Percentiles rank a stretch among this genome's conserved stretches.
These are phyloP conservation scores for Warburgia ugandensis DNA, from an alignment of 164 flowering plant genomes.

Conservation along the genomic window DNA sequence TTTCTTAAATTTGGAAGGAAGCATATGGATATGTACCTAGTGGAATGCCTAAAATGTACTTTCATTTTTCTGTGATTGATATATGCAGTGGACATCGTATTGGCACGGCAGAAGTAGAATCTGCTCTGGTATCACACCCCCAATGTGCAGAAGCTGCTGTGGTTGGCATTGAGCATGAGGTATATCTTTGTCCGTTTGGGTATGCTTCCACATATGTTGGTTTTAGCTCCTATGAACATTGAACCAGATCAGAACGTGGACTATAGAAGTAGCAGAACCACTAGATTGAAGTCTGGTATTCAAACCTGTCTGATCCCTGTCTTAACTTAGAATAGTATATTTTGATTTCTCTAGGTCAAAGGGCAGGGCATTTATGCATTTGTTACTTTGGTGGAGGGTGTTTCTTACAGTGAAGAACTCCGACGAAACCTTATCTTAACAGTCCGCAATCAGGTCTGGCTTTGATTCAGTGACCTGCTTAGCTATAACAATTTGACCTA, in stretches of 20 bases:
- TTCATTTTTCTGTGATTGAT: neutral
- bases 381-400: slow-evolving; percentile 88
- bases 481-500: neutral
- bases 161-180: slow-evolving; percentile 99
- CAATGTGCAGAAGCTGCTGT: slow-evolving; percentile 99
- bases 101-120: slow-evolving; percentile 99
- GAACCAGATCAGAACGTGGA: too few relatives aligned
- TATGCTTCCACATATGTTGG: too few relatives aligned
- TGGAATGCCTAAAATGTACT: too few relatives aligned
- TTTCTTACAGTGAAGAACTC: slow-evolving; percentile 87
- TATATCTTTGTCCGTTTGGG: too few relatives aligned
- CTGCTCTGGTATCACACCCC: slow-evolving; percentile 95
- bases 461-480: neutral
- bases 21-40: too few relatives aligned
- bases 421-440: slow-evolving; percentile 62
- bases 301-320: too few relatives aligned
- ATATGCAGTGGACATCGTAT: slow-evolving; percentile 91
- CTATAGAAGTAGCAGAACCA: too few relatives aligned
- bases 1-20: too few relatives aligned
- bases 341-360: too few relatives aligned
- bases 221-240: too few relatives aligned
- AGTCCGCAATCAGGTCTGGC: slow-evolving; percentile 76
- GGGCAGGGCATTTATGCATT: slow-evolving; percentile 98
- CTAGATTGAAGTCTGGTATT: too few relatives aligned
- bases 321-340: too few relatives aligned